phyloP scores from a whole-genome alignment of 331 rosid species.

The Pyrus hybrid region DNA sequence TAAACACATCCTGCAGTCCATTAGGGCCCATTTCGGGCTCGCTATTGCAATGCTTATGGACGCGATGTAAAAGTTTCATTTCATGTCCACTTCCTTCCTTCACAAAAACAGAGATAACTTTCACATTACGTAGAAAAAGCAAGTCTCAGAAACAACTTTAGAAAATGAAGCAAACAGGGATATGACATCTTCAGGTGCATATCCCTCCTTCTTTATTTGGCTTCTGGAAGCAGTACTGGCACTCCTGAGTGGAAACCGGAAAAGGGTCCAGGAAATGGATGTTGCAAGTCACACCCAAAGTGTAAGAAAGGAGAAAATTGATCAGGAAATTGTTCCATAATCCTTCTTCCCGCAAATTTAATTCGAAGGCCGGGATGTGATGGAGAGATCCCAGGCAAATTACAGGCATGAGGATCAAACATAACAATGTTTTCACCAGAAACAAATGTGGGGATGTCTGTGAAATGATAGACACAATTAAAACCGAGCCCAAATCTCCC shows the following conservation, averaged over 20 bases:
- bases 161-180: constrained; percentile 77
- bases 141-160: constrained; percentile 77
- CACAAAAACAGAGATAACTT: constrained; percentile 69
- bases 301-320: constrained; percentile 90
- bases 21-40: constrained; percentile 55
- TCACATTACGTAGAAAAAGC: constrained; percentile 76
- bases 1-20: constrained; percentile 56
- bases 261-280: constrained; percentile 84
- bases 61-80: constrained; percentile 80
- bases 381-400: constrained; percentile 98
- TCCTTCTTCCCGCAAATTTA: constrained; percentile 77
- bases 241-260: constrained; percentile 90
- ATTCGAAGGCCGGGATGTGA: constrained; percentile 96
- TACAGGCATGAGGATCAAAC: constrained; percentile 95
- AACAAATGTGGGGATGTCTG: constrained; percentile 91
- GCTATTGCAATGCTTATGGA: constrained; percentile 41
- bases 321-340: constrained; percentile 96
- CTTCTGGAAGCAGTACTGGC: constrained; percentile 79
- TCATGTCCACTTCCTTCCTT: constrained; percentile 82
- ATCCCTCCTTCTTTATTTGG: constrained; percentile 89
- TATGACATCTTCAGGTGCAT: constrained; percentile 76
- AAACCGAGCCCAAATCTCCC: constrained; percentile 99
- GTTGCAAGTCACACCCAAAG: constrained; percentile 92
- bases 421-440: constrained; percentile 94
- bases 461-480: constrained; percentile 96